Percentiles rank a stretch among this genome's conserved stretches.
phyloP scores from a whole-genome alignment of 192 early-diverging fungal genomes.

The Gonapodya sp. region DNA sequence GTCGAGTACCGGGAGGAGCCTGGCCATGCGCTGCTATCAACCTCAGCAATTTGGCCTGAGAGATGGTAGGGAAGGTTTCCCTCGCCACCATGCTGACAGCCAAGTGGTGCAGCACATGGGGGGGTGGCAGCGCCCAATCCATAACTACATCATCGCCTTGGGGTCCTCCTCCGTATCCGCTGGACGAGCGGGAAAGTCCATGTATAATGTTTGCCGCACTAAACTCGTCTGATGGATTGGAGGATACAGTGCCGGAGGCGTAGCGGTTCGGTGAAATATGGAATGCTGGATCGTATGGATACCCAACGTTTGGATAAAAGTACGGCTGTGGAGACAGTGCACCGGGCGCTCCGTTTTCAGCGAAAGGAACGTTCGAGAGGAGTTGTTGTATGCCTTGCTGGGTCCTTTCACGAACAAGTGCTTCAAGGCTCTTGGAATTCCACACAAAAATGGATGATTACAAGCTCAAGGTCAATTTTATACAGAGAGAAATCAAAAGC shows the following conservation, averaged over 20 bases:
- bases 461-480: too few species aligned
- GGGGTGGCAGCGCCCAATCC: not conserved
- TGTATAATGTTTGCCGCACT: conserved; percentile 2
- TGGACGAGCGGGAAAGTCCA: not conserved
- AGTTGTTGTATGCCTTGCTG: not conserved
- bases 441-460: too few species aligned
- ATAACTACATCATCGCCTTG: not conserved
- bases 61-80: not conserved
- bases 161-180: not conserved
- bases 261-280: too few species aligned
- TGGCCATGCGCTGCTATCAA: not conserved
- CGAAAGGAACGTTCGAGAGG: not conserved
- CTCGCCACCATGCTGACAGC: not conserved
- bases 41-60: not conserved
- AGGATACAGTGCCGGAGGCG: not conserved
- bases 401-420: not conserved
- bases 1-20: not conserved
- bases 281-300: not conserved
- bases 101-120: not conserved
- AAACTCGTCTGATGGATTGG: not conserved
- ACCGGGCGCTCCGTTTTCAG: not conserved
- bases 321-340: not conserved
- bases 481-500: too few species aligned
- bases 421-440: not conserved
- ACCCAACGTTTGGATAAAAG: not conserved